Base-by-base conservation (phyloP, 73 alveolate genomes). In the Halteria grandinella region DNA sequence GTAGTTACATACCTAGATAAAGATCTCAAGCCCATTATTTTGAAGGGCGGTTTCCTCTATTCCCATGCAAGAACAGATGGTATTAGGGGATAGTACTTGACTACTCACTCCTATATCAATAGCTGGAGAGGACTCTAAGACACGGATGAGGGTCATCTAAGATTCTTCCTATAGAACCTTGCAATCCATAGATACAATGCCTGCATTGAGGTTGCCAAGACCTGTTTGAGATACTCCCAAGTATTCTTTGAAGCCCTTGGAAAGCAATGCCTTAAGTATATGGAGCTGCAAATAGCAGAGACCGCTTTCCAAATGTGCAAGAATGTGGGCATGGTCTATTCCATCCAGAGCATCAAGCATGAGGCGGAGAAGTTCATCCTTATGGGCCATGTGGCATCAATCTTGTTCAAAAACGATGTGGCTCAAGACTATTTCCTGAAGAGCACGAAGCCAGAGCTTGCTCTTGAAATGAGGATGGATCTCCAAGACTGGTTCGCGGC, bases 401-500 rank as follows among this genome's bases (percentile, higher is more conserved):
- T 96, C 52, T 75, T 96, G 39, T 97, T 95, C 45, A 80, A 94
- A 73, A 97, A 97, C 51, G 97, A 97, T 69, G 55, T 93, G 21
- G 99, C 99, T 10, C 88, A 91, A 69, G 98, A 93, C 43, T 69
- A 89, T 64, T 95, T 95, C 91, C 45, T 95, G 14, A 88, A 91
- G 55, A 89, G 97, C 21, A 88, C 97, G 6, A 91, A 92, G 54
- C 98, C 98, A 41, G 94, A 86, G 49, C 82, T 90, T 20, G 99
- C 99, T 8, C 89, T 96, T 40, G 99, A 96, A 64, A 93, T 96
- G 95, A 92, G 99, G 83, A 82, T 94, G 73, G 99, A 96, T 85
- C 86, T 95, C 53, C 95, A 96, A 89, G 99, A 96, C 70, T 95
- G 98, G 96, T 92, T 91, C 60, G 86, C 88, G 33, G 99, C 99